phyloP scores from a whole-genome alignment of 129 eudicot genomes.

The Oenanthe sinensis region DNA sequence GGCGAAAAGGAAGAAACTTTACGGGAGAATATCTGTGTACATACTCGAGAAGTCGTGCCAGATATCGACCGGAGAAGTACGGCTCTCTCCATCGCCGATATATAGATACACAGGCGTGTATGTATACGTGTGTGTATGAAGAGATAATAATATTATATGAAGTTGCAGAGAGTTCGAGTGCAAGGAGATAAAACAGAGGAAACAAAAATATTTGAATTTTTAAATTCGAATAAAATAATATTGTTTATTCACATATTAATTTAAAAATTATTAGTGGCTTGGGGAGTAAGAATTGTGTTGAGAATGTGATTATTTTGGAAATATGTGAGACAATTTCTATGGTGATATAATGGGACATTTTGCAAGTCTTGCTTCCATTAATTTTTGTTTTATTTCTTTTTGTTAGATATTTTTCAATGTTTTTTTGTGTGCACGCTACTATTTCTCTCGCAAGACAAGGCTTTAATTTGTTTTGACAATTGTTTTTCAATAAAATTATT shows the following conservation, averaged over 20 bases:
- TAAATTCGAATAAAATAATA: not conserved
- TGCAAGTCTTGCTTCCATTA: not conserved
- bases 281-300: not conserved
- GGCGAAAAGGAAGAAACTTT: conserved; percentile 39
- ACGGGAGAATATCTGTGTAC: conserved; percentile 36
- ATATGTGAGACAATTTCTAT: not conserved
- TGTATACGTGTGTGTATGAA: not conserved
- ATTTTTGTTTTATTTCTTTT: not conserved
- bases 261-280: not conserved
- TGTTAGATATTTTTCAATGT: not conserved
- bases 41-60: conserved; percentile 25
- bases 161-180: not conserved
- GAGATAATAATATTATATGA: not conserved
- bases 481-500: too few species aligned
- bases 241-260: not conserved
- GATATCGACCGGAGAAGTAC: conserved; percentile 50
- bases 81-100: conserved; percentile 45
- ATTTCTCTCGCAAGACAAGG: too few species aligned
- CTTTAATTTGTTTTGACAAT: too few species aligned
- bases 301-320: conserved; percentile 8
- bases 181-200: conserved; percentile 1
- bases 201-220: not conserved
- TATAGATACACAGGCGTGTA: not conserved
- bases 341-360: conserved; percentile 1
- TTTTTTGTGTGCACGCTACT: too few species aligned